Percentiles rank a stretch among this genome's conserved stretches.
These are phyloP conservation scores for Scedosporium apiospermum DNA, from an alignment of 2,329 filamentous ascomycete species.

Conservation along the genomic window DNA sequence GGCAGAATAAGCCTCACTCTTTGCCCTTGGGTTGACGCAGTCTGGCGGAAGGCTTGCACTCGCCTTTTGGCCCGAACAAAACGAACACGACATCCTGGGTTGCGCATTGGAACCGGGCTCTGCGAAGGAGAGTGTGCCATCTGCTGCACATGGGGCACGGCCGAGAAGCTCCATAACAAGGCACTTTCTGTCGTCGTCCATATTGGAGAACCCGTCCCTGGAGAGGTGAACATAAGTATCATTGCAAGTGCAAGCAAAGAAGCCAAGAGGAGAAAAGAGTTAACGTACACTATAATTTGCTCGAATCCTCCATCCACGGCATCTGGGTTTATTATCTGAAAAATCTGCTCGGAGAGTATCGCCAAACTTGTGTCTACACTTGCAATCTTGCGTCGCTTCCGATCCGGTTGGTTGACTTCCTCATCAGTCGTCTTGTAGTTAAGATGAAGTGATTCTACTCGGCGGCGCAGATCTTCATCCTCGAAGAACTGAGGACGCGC, in stretches of 20 bases:
- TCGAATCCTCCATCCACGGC: slow-evolving; percentile 20
- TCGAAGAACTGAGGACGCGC: slow-evolving; percentile 8
- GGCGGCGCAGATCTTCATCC: slow-evolving; percentile 17
- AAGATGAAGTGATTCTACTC: slow-evolving; percentile 19
- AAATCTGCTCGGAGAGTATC: slow-evolving; percentile 15
- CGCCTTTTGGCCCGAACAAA: background rate
- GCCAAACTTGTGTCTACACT: slow-evolving; percentile 6
- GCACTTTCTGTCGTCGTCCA: slow-evolving; percentile 41
- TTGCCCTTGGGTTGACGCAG: slow-evolving; percentile 11
- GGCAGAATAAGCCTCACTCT: slow-evolving; percentile 29
- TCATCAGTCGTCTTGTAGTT: slow-evolving; percentile 15
- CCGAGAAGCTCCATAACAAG: slow-evolving; percentile 45
- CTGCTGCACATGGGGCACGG: slow-evolving; percentile 45
- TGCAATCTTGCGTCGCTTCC: slow-evolving; percentile 21
- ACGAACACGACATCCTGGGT: background rate
- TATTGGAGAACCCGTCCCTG: slow-evolving; percentile 26
- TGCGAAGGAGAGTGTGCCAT: slow-evolving; percentile 28
- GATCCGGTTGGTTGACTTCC: slow-evolving; percentile 8
- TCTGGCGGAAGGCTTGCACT: background rate
- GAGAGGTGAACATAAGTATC: background rate
- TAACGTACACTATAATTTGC: slow-evolving; percentile 36
- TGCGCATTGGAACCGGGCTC: background rate
- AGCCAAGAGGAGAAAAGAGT: background rate
- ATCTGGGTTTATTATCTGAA: slow-evolving; percentile 16
- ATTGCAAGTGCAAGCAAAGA: background rate